phyloP scores from a whole-genome alignment of 345 rosid species.

The Nasturtium officinale region DNA sequence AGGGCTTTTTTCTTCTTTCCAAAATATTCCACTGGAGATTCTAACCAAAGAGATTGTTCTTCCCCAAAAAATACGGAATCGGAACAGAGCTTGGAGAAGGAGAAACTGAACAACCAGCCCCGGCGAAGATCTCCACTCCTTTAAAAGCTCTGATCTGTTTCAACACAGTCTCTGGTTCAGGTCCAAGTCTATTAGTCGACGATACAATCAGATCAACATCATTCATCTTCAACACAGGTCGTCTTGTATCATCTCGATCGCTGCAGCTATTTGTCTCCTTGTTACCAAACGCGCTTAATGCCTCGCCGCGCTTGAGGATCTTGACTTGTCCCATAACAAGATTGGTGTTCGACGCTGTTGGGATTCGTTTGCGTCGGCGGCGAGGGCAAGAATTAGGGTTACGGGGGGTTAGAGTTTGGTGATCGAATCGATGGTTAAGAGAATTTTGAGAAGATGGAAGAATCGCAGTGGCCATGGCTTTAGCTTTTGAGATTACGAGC shows the following conservation, averaged over 20 bases:
- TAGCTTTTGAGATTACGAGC: background rate
- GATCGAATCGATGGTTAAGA: conserved; percentile 22
- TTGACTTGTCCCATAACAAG: conserved; percentile 61
- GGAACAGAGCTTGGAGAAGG: conserved; percentile 72
- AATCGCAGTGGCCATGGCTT: conserved; percentile 39
- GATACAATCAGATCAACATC: conserved; percentile 41
- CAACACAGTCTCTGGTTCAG: conserved; percentile 52
- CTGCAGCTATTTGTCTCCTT: background rate
- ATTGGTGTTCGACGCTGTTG: conserved; percentile 38
- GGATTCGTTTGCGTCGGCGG: conserved; percentile 41
- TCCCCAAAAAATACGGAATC: conserved; percentile 53
- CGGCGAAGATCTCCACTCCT: conserved; percentile 26
- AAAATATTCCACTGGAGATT: background rate
- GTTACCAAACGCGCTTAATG: conserved; percentile 24
- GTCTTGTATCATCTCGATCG: conserved; percentile 6
- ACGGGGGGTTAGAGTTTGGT: conserved; percentile 30
- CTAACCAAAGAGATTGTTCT: conserved; percentile 11
- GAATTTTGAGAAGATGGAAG: conserved; percentile 31
- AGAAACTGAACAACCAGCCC: conserved; percentile 43
- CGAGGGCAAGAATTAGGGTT: conserved; percentile 27
- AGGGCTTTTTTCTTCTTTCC: too few relatives aligned
- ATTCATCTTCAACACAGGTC: background rate
- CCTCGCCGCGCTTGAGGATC: conserved; percentile 71
- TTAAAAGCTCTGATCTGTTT: conserved; percentile 41
- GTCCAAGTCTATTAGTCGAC: conserved; percentile 54